Base-by-base conservation (phyloP, 768 basidiomycete species). In the Fomitopsis serialis region DNA sequence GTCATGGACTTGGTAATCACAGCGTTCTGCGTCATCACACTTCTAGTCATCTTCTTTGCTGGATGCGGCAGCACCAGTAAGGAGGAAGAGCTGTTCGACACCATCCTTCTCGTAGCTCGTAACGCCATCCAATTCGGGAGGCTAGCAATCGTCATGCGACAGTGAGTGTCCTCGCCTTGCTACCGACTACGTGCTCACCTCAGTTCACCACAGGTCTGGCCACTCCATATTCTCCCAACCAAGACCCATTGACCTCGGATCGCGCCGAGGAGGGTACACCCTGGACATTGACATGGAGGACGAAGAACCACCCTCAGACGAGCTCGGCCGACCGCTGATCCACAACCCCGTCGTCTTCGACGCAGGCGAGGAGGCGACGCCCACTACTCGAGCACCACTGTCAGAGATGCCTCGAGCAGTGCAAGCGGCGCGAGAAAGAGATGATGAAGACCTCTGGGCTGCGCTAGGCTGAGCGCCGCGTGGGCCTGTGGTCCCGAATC, bases 41-140 rank as follows among this genome's bases (percentile, higher is more conserved):
- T 99, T 45, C 75, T 95, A 29, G 82, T 98, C 19, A 82, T 98
- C 45, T 82, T 89, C 50, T 91, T 93, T 66, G 85, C 89, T n/a
- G 84, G 87, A 47, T 93, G 92, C 66, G 87, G 85, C 22, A 64
- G 81, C 27, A 81, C 83, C 35, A 92, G 89, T 67, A 92, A 91
- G 71, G 89, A 92, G 63, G 96, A 99, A 71, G 95, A 97, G 63
- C 74, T 98, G 1, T 78, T 98, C 45, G 97, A 98, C 66, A 97
- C 92, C 2, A 73, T 98, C 50, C 75, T 98, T 23, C 84, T 98
- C 24, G 85, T 98, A 59, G 92, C 89, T 19, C 82, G 96, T 40
- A 98, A 98, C 66, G 81, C 93, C 52, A 80, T 99, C 52, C 92
- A 95, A 61, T 98, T 98, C 65, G 85, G 89, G 25, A 82, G 95